These are phyloP conservation scores for Globisporangium megalacanthum DNA, from an alignment of 352 stramenopile genomes.

Conservation along the genomic window DNA sequence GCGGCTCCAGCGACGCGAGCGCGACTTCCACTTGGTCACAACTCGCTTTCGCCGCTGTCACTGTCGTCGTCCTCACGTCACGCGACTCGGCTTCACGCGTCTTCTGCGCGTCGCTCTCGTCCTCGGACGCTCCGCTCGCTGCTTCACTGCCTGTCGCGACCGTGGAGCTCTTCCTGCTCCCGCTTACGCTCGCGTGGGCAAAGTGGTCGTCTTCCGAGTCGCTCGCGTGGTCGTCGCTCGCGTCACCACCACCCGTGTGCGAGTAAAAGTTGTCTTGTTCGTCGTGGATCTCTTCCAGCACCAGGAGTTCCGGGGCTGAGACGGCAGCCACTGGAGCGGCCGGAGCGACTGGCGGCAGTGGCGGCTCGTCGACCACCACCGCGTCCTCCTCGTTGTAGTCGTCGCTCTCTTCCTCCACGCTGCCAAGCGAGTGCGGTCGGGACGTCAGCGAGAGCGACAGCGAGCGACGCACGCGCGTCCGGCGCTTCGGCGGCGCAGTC, in stretches of 20 bases:
- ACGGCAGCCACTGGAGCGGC: background rate
- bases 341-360: conserved; percentile 11
- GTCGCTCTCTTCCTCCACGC: conserved; percentile 34
- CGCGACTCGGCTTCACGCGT: background rate
- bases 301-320: background rate
- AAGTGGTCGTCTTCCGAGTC: conserved; percentile 9
- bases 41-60: conserved; percentile 2
- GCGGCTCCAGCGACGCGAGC: background rate
- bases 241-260: conserved; percentile 10
- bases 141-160: background rate
- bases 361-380: background rate
- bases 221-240: conserved; percentile 10
- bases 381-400: conserved; percentile 37
- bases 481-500: background rate
- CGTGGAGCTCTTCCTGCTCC: background rate
- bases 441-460: conserved; percentile 25
- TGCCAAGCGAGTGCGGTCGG: conserved; percentile 12
- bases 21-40: conserved; percentile 10
- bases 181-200: background rate
- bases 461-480: conserved; percentile 6
- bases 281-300: conserved; percentile 16
- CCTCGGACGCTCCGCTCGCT: background rate
- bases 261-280: conserved; percentile 16
- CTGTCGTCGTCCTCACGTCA: background rate
- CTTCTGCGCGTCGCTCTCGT: background rate